A percentile compares a stretch with the other conserved stretches of the same genome.
Conservation (phyloP, 768 basidiomycete genomes). For the Leucocoprinus leucothites region DNA sequence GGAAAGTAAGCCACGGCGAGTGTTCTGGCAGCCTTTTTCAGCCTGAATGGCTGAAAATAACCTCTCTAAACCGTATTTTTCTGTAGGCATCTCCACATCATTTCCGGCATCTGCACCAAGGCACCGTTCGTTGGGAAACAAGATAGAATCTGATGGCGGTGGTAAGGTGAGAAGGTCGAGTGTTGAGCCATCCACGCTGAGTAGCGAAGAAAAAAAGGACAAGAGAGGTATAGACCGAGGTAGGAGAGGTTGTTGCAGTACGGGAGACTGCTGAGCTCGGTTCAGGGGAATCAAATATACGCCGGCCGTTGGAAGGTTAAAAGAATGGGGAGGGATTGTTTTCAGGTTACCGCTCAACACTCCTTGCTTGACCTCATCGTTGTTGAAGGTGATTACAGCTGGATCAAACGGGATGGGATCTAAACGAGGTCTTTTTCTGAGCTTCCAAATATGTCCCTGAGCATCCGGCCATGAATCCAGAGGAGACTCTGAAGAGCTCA, state of each 20-base stretch:
- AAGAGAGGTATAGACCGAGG: conserved; percentile 33
- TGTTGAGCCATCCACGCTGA: conserved; percentile 35
- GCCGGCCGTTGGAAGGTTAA: too few species aligned
- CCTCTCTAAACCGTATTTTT: neutral
- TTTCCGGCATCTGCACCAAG: neutral
- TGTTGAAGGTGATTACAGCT: neutral
- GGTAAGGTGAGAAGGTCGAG: conserved; percentile 32
- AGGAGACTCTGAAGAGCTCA: neutral
- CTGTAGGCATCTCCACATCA: neutral
- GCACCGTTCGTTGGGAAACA: conserved; percentile 24
- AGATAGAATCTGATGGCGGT: conserved; percentile 22
- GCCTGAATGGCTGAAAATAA: neutral
- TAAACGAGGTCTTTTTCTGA: neutral
- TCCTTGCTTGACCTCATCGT: too few species aligned
- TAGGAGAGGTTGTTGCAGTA: conserved; percentile 16
- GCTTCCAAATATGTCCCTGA: neutral
- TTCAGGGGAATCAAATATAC: too few species aligned
- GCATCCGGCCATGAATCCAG: neutral
- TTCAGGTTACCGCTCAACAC: too few species aligned
- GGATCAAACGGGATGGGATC: neutral
- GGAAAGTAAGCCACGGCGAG: neutral
- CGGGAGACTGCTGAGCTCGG: neutral
- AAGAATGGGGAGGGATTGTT: too few species aligned
- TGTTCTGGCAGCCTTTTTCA: neutral
- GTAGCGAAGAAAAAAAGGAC: conserved; percentile 32